Evolutionary conservation across 1,284 basidiomycete genomes (phyloP), one percentile per base, ranked within the genome.

Genomic region (Moesziomyces sp.): DNA sequence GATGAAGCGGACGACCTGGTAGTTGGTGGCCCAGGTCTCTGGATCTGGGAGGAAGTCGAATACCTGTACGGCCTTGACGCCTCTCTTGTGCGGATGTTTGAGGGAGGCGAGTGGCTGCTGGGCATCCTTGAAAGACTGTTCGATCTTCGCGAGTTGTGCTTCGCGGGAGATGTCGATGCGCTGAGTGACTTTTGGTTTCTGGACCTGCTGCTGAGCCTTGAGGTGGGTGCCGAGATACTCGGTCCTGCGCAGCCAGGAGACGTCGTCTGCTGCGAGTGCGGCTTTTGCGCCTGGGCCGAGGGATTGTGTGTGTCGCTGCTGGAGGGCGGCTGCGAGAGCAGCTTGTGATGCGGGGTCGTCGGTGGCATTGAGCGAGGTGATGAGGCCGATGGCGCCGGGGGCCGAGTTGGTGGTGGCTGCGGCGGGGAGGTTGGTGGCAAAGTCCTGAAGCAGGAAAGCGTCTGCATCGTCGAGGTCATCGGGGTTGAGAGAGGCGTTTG

Each of bases 11-110:
- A 83, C 79, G 10, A 84, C 61, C 42, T 82, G 76, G 58, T 77
- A 76, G 19, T 74, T 56, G 34, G 82, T 83, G 7, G 82, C 78
- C 82, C 82, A 84, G 3, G 82, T 84, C 46, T 84, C 81, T 24
- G 77, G 69, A 52, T 84, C 82, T 5, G 82, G 82, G 26, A 83
- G 71, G 57, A 84, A 67, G 50, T 81, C 78, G 64, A 75, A 81
- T 13, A 74, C 61, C 49, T 80, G 74, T 14, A 78, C 68, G 4
- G 82, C 79, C 30, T 70, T 76, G 49, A 84, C 69, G 58, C 67
- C 68, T 5, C 60, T 52, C 66, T 84, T 84, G 67, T 63, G 76
- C 18, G 82, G 81, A 48, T 84, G 82, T 5, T 47, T 26, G 26
- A 84, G 68, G n/a, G 40, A 40, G 18, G 49, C 45, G 42, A 84